A percentile compares a stretch with the other conserved stretches of the same genome.
Evolutionary conservation across 2,329 filamentous ascomycete species (phyloP).

Genomic region (Ophiostoma sp.): DNA sequence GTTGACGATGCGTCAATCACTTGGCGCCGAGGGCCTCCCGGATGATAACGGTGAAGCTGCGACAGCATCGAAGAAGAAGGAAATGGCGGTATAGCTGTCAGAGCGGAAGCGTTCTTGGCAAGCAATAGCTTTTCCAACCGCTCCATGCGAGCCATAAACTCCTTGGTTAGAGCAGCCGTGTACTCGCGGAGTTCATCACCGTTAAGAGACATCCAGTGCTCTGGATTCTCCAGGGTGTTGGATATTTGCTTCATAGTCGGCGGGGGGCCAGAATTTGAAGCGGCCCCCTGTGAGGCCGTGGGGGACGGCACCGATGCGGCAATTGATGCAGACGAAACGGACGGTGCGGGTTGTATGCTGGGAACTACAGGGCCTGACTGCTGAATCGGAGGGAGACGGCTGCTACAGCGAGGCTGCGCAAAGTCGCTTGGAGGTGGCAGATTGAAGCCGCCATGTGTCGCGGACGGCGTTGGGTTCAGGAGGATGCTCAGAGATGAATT

Average conservation of each 20-base stretch:
- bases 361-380: slow-evolving; percentile 1
- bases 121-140: slow-evolving; percentile 49
- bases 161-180: slow-evolving; percentile 38
- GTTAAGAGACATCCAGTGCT: slow-evolving; percentile 26
- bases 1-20: slow-evolving; percentile 31
- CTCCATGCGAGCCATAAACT: slow-evolving; percentile 47
- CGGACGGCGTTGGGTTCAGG: slow-evolving; percentile 25
- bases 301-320: neutral
- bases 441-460: neutral
- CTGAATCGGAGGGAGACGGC: neutral
- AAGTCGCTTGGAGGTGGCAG: slow-evolving; percentile 3
- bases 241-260: slow-evolving; percentile 19
- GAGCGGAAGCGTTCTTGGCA: slow-evolving; percentile 34
- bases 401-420: neutral
- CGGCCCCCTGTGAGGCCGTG: neutral
- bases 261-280: neutral
- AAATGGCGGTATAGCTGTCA: slow-evolving; percentile 23
- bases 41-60: slow-evolving; percentile 28
- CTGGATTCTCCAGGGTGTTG: slow-evolving; percentile 16
- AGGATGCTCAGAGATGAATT: slow-evolving; percentile 26
- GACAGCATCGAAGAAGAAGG: slow-evolving; percentile 28
- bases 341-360: neutral
- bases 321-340: neutral
- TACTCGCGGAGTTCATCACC: slow-evolving; percentile 31
- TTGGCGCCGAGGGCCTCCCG: slow-evolving; percentile 14